Evolutionary conservation across 2,329 filamentous ascomycete species (phyloP), one percentile per base, ranked within the genome.

Genomic region (Capronia americana): DNA sequence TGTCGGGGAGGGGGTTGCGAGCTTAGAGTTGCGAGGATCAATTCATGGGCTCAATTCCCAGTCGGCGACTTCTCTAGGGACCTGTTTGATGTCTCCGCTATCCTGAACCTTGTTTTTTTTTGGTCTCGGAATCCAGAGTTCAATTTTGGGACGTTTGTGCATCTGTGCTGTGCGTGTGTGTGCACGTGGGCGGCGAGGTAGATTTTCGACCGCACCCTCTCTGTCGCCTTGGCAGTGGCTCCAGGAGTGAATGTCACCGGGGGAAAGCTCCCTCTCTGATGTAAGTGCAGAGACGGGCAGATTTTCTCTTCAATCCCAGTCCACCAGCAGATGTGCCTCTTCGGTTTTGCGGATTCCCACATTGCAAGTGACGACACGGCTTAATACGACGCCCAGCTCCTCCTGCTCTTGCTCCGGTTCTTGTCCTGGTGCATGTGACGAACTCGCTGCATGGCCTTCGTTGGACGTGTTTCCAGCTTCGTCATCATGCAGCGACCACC

Each of bases 311-410:
- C 28, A 66, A 11, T 66, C 64, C 67, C 64, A 69, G 14, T 32
- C n/a, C 28, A 61, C 30, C 12, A 65, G 32, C 56, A 67, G 23
- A 60, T 64, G 51, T 7, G 54, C 48, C n/a, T 69, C 61, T 17
- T 50, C 51, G n/a, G 54, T 55, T 50, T 64, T 48, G 20, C 64
- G 64, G 26, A 69, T 59, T 12, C 61, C 67, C 4, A 67, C 67
- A 64, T 69, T 64, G 57, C 57, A 66, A 8, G 46, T 58, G 4
- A 46, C 23, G n/a, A 26, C 34, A 28, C 67, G 67, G 51, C 67
- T 66, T 14, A 69, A 51, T n/a, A 62, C 30, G 50, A 53, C 51
- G 54, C 66, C 66, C 28, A 62, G 46, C 57, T 68, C 66, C 41
- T 68, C 65, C 24, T 62, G 24, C 30, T 54, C 17, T 17, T 44